Conservation (phyloP, 1,284 basidiomycete species). For the Grifola frondosa region DNA sequence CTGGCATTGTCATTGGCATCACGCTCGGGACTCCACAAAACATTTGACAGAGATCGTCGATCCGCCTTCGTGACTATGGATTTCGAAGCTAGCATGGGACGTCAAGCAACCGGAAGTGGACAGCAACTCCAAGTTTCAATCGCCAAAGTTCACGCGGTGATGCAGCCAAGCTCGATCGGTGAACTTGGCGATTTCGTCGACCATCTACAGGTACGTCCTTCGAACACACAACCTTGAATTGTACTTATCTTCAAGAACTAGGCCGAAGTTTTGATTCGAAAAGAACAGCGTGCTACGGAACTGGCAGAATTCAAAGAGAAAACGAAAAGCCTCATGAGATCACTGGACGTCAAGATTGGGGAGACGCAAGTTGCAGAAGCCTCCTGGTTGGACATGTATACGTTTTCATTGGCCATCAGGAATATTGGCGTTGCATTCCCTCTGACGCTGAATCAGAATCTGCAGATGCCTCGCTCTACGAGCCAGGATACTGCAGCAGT, state of each 20-base stretch:
- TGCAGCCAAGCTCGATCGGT: slow-evolving; percentile 88
- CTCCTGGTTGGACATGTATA: slow-evolving; percentile 68
- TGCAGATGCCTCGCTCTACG: slow-evolving; percentile 43
- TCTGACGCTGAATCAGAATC: slow-evolving; percentile 53
- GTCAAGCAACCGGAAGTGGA: slow-evolving; percentile 27
- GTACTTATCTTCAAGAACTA: too few relatives aligned
- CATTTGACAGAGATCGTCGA: slow-evolving; percentile 59
- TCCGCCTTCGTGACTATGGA: slow-evolving; percentile 86
- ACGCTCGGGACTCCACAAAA: slow-evolving; percentile 37
- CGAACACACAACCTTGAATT: slow-evolving; percentile 2
- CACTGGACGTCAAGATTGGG: slow-evolving; percentile 63
- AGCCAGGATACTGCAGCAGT: slow-evolving; percentile 45
- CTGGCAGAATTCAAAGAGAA: slow-evolving; percentile 83
- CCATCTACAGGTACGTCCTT: slow-evolving; percentile 62
- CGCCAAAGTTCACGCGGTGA: slow-evolving; percentile 82
- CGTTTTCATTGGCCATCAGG: slow-evolving; percentile 61
- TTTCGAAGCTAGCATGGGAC: slow-evolving; percentile 46
- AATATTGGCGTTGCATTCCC: slow-evolving; percentile 88
- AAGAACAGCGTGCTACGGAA: slow-evolving; percentile 73
- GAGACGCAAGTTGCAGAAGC: slow-evolving; percentile 40
- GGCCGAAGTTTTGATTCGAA: slow-evolving; percentile 71
- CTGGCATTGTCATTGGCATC: slow-evolving; percentile 74
- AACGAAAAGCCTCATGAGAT: slow-evolving; percentile 67
- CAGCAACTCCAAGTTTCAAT: slow-evolving; percentile 56
- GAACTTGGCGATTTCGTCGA: slow-evolving; percentile 87